These are phyloP conservation scores for Penicillium sp. DNA, from an alignment of 2,329 filamentous ascomycete genomes.

Conservation along the genomic window DNA sequence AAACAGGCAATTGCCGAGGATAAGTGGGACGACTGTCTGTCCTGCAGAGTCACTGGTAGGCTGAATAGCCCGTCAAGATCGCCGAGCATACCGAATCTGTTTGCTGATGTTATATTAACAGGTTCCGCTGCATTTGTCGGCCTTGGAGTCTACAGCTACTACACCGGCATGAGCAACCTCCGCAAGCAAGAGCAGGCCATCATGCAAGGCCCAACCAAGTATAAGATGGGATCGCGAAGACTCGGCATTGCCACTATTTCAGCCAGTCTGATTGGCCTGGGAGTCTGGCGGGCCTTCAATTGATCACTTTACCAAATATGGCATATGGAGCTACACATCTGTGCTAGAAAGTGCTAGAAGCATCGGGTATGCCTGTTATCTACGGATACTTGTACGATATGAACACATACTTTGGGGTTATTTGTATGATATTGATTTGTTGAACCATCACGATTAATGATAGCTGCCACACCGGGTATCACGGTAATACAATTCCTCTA, in stretches of 20 bases:
- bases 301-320: conserved; percentile 41
- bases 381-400: background rate
- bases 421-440: conserved; percentile 33
- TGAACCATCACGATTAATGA: conserved; percentile 31
- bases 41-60: conserved; percentile 75
- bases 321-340: background rate
- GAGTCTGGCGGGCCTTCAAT: conserved; percentile 70
- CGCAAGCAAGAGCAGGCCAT: conserved; percentile 67
- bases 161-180: conserved; percentile 75
- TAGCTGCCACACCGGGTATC: conserved; percentile 45
- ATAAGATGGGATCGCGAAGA: conserved; percentile 74
- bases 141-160: conserved; percentile 77
- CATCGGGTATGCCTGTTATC: background rate
- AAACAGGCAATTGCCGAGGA: conserved; percentile 60
- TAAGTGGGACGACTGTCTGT: conserved; percentile 66
- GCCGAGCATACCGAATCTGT: conserved; percentile 13
- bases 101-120: conserved; percentile 39
- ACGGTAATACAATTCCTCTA: conserved; percentile 43
- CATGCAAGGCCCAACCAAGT: conserved; percentile 70
- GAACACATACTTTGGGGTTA: background rate
- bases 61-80: conserved; percentile 22
- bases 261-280: conserved; percentile 70
- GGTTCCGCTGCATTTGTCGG: conserved; percentile 77
- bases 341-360: background rate
- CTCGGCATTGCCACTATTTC: conserved; percentile 72